Evolutionary conservation across 192 early-diverging fungal genomes (phyloP).

Genomic region (Gigaspora rosea): DNA sequence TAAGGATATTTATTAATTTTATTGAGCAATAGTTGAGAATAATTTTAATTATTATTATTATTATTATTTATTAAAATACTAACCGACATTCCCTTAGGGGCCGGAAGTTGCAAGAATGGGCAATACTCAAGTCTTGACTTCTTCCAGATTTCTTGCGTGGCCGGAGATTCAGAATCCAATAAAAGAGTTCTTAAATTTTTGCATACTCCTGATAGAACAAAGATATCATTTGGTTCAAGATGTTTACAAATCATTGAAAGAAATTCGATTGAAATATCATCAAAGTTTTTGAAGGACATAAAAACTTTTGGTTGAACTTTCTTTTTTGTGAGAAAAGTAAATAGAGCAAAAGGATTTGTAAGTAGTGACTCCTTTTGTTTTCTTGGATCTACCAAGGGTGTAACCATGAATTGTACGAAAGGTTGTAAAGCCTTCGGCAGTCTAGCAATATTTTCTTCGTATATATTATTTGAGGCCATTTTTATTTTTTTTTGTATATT

Average conservation of each 20-base stretch:
- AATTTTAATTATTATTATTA: too few relatives aligned
- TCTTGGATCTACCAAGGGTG: not conserved
- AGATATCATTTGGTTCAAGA: not conserved
- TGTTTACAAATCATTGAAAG: not conserved
- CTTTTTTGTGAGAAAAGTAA: not conserved
- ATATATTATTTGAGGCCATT: too few relatives aligned
- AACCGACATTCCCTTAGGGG: not conserved
- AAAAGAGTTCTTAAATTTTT: conserved; percentile 1
- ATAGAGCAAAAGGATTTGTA: not conserved
- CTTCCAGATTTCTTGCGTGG: not conserved
- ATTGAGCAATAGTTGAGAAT: too few relatives aligned
- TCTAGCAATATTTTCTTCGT: too few relatives aligned
- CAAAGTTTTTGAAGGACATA: not conserved
- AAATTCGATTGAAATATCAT: conserved; percentile 5
- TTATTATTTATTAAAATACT: too few relatives aligned
- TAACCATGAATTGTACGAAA: not conserved
- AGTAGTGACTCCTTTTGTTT: not conserved
- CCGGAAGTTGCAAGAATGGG: not conserved
- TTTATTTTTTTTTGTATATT: too few relatives aligned
- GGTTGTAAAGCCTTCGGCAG: not conserved
- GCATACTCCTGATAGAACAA: not conserved
- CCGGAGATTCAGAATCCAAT: not conserved
- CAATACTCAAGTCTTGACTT: not conserved
- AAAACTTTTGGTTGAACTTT: not conserved
- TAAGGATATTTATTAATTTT: too few relatives aligned